Percentiles rank a stretch among this genome's conserved stretches.
These are phyloP conservation scores for button mushroom (Agaricus bisporus) DNA, from an alignment of 768 basidiomycete genomes.

Conservation along the genomic window DNA sequence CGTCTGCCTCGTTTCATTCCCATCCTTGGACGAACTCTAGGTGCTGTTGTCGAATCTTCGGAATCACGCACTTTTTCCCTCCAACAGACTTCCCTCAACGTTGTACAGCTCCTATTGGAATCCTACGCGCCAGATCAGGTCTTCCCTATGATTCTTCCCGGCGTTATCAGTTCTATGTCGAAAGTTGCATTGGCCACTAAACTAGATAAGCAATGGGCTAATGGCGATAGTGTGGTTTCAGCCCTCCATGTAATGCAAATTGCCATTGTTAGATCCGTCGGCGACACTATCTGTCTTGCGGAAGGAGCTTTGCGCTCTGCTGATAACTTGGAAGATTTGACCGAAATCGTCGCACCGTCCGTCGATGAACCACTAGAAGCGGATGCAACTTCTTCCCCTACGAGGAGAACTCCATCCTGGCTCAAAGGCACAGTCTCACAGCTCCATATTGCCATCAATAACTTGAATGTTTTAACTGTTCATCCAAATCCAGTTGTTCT, in stretches of 20 bases:
- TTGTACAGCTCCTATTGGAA: slow-evolving; percentile 50
- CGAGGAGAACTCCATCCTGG: slow-evolving; percentile 70
- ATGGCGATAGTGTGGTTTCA: slow-evolving; percentile 57
- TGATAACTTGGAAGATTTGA: slow-evolving; percentile 61
- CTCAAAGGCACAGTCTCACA: slow-evolving; percentile 77
- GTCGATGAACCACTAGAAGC: slow-evolving; percentile 11
- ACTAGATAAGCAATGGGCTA: slow-evolving; percentile 60
- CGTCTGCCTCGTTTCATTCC: slow-evolving; percentile 54
- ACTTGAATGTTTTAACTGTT: slow-evolving; percentile 60
- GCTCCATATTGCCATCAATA: slow-evolving; percentile 75
- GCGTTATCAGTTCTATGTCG: slow-evolving; percentile 71
- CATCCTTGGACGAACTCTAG: slow-evolving; percentile 77
- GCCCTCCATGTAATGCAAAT: slow-evolving; percentile 53
- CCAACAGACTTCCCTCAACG: slow-evolving; percentile 56
- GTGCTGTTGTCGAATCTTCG: slow-evolving; percentile 58
- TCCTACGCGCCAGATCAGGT: slow-evolving; percentile 48
- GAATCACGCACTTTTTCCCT: slow-evolving; percentile 53
- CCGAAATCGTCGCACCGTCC: slow-evolving; percentile 23
- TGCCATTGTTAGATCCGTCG: slow-evolving; percentile 51
- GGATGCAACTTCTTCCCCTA: slow-evolving; percentile 32
- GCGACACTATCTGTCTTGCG: slow-evolving; percentile 59
- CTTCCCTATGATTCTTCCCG: slow-evolving; percentile 72
- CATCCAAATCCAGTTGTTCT: slow-evolving; percentile 71
- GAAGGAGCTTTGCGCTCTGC: slow-evolving; percentile 53
- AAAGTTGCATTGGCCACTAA: slow-evolving; percentile 58